phyloP scores from a whole-genome alignment of 768 basidiomycete genomes.

The Mycena vulgaris region DNA sequence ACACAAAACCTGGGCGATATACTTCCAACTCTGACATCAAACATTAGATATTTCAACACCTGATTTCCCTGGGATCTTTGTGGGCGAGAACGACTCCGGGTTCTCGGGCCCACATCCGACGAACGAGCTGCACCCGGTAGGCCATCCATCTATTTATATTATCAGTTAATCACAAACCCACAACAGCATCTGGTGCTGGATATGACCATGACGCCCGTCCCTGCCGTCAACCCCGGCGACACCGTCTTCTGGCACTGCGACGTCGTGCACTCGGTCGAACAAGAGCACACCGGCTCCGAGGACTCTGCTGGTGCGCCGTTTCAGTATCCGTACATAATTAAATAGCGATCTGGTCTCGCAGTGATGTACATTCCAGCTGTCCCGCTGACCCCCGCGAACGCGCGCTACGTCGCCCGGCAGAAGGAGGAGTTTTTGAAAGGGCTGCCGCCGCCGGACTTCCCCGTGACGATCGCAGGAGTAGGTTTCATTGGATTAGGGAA shows the following conservation, averaged over 20 bases:
- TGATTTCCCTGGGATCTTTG: slow-evolving; percentile 60
- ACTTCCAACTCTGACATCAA: background rate
- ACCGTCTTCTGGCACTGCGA: slow-evolving; percentile 78
- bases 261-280: slow-evolving; percentile 49
- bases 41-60: slow-evolving; percentile 56
- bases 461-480: slow-evolving; percentile 57
- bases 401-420: slow-evolving; percentile 74
- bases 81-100: slow-evolving; percentile 39
- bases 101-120: slow-evolving; percentile 57
- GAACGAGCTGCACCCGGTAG: slow-evolving; percentile 51
- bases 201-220: slow-evolving; percentile 73
- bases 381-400: slow-evolving; percentile 75
- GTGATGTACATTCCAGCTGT: slow-evolving; percentile 88
- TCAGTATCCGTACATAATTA: background rate
- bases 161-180: background rate
- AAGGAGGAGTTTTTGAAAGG: slow-evolving; percentile 72
- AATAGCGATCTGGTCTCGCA: slow-evolving; percentile 46
- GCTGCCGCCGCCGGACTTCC: slow-evolving; percentile 82
- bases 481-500: slow-evolving; percentile 54
- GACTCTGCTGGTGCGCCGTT: slow-evolving; percentile 61
- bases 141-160: slow-evolving; percentile 55
- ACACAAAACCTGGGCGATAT: background rate
- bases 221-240: slow-evolving; percentile 75
- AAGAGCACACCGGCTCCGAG: slow-evolving; percentile 58
- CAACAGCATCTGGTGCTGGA: slow-evolving; percentile 64